Conservation (phyloP, 768 basidiomycete species). For the Agrocybe praecox region DNA sequence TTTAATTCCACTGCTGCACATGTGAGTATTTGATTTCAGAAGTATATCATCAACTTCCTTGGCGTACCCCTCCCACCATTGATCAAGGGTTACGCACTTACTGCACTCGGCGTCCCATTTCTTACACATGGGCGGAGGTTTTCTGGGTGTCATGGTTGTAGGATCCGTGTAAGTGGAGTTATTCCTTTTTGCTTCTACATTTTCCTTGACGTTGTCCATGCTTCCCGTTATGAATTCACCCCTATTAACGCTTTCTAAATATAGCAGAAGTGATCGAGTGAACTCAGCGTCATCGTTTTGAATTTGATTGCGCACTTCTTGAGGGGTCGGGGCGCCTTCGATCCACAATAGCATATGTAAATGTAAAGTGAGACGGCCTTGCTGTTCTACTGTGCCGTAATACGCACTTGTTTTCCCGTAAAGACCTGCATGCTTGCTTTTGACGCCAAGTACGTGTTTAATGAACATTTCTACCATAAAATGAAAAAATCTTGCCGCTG, state of each 20-base stretch:
- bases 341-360: conserved; percentile 39
- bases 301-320: conserved; percentile 29
- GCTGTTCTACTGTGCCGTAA: conserved; percentile 43
- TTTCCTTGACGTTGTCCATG: conserved; percentile 10
- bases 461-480: conserved; percentile 27
- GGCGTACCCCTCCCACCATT: conserved; percentile 21
- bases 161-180: too few relatives aligned
- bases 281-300: conserved; percentile 26
- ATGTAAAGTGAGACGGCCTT: conserved; percentile 37
- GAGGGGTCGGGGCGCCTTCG: conserved; percentile 21
- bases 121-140: too few relatives aligned
- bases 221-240: conserved; percentile 32
- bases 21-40: conserved; percentile 29
- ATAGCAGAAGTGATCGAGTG: conserved; percentile 26
- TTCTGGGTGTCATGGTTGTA: too few relatives aligned
- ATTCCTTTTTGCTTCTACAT: too few relatives aligned
- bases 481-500: conserved; percentile 31
- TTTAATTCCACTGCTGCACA: conserved; percentile 16
- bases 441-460: conserved; percentile 25
- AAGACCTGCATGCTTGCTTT: conserved; percentile 18
- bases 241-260: conserved; percentile 30
- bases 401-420: conserved; percentile 32
- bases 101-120: too few relatives aligned
- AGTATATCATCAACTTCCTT: conserved; percentile 27
- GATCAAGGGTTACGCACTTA: not conserved